Percentiles rank a stretch among this genome's conserved stretches.
phyloP scores from a whole-genome alignment of 164 flowering plant species.

The Tetrastigma voinierianum region DNA sequence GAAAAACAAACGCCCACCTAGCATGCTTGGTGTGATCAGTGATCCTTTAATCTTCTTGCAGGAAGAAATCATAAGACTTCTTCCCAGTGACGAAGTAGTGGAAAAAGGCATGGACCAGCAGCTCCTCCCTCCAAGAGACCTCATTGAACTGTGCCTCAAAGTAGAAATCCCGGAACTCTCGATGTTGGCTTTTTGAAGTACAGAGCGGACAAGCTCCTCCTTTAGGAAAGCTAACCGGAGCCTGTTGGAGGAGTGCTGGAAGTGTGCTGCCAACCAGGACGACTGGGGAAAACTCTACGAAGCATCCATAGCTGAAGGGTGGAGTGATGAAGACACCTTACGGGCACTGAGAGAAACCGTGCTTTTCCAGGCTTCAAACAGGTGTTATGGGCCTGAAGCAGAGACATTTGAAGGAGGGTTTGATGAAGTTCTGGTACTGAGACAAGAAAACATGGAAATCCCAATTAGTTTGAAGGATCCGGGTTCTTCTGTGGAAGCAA shows the following conservation, averaged over 20 bases:
- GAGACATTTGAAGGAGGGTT: slow-evolving; percentile 72
- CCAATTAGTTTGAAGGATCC: slow-evolving; percentile 29
- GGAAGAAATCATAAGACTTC: slow-evolving; percentile 60
- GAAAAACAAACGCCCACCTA: too few species aligned
- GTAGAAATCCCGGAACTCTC: slow-evolving; percentile 40
- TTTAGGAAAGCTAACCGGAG: slow-evolving; percentile 51
- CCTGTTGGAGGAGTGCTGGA: slow-evolving; percentile 94
- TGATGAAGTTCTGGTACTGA: slow-evolving; percentile 65
- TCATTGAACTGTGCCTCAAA: slow-evolving; percentile 71
- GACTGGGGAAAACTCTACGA: slow-evolving; percentile 68
- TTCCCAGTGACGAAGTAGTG: slow-evolving; percentile 37
- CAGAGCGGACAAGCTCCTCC: slow-evolving; percentile 94
- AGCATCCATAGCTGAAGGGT: slow-evolving; percentile 63
- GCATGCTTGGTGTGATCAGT: too few species aligned
- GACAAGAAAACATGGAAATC: slow-evolving; percentile 40
- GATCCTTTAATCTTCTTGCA: slow-evolving; percentile 29
- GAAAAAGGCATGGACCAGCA: slow-evolving; percentile 28
- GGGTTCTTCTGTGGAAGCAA: slow-evolving; percentile 61
- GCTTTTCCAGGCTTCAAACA: slow-evolving; percentile 70
- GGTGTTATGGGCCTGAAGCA: slow-evolving; percentile 71
- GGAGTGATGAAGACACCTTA: slow-evolving; percentile 70
- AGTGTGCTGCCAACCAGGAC: slow-evolving; percentile 67
- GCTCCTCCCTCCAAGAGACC: slow-evolving; percentile 68
- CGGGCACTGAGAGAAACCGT: slow-evolving; percentile 46
- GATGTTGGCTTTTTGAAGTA: slow-evolving; percentile 66